These are phyloP conservation scores for Hypoxylon lenormandii DNA, from an alignment of 495 filamentous ascomycete species.

Conservation along the genomic window DNA sequence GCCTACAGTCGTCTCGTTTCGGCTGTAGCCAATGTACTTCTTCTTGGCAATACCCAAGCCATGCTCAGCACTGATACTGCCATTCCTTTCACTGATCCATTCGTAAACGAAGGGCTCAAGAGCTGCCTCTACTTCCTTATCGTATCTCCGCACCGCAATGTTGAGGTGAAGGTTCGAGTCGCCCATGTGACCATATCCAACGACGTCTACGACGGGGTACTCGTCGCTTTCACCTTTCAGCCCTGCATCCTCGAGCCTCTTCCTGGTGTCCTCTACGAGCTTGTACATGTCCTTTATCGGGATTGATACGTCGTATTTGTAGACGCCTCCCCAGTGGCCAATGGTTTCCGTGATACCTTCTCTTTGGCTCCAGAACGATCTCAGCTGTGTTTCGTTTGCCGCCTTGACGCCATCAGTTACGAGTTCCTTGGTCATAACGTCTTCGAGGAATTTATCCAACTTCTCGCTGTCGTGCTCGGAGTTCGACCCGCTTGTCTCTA, in stretches of 20 bases:
- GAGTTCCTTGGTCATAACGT: conserved; percentile 85
- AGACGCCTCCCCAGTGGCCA: conserved; percentile 92
- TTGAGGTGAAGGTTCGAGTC: conserved; percentile 96
- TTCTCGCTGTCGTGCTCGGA: conserved; percentile 91
- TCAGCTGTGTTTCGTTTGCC: conserved; percentile 89
- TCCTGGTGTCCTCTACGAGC: conserved; percentile 84
- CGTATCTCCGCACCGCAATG: conserved; percentile 80
- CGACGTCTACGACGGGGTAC: conserved; percentile 83
- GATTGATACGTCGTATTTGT: conserved; percentile 98
- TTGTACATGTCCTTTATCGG: conserved; percentile 87
- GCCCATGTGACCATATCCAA: conserved; percentile 98
- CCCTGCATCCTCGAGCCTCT: conserved; percentile 75
- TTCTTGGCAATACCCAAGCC: conserved; percentile 95
- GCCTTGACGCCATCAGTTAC: conserved; percentile 89
- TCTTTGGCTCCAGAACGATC: conserved; percentile 87
- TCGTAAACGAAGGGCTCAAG: conserved; percentile 97
- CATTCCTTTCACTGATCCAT: conserved; percentile 87
- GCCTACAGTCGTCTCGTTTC: conserved; percentile 82
- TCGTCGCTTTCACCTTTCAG: conserved; percentile 82
- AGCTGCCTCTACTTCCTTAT: conserved; percentile 86
- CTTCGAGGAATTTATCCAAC: conserved; percentile 84
- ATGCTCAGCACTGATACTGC: conserved; percentile 96
- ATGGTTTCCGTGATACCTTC: conserved; percentile 90
- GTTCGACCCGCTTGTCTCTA: conserved; percentile 96
- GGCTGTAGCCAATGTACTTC: conserved; percentile 90